Conservation (phyloP, 805 yeast species). For the Kuraishia capsulata region DNA sequence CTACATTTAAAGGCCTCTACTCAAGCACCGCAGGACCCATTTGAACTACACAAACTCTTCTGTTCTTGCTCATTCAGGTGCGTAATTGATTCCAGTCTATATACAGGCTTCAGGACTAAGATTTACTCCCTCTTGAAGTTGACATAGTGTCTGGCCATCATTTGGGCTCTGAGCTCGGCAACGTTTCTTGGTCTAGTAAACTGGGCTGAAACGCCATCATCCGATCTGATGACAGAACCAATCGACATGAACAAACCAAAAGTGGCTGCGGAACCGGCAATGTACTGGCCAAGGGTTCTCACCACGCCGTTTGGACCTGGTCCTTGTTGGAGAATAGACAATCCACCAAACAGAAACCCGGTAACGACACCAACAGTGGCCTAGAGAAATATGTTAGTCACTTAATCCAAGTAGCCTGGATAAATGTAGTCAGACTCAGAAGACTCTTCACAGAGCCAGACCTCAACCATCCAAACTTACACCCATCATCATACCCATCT, state of each 20-base stretch:
- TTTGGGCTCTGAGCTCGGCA: constrained; percentile 29
- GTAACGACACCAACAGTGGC: constrained; percentile 86
- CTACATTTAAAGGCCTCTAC: too few relatives aligned
- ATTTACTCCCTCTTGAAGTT: not conserved
- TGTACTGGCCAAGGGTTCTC: constrained; percentile 94
- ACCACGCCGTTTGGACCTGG: constrained; percentile 98
- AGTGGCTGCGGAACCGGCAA: constrained; percentile 93
- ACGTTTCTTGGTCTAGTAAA: constrained; percentile 18
- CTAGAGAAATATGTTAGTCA: constrained; percentile 12
- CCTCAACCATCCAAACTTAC: constrained; percentile 22
- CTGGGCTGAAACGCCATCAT: constrained; percentile 14
- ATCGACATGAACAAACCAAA: constrained; percentile 95
- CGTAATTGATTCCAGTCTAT: too few relatives aligned
- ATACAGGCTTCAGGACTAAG: not conserved
- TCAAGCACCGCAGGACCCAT: not conserved
- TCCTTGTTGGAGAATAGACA: constrained; percentile 83
- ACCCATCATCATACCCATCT: constrained; percentile 98
- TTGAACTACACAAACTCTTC: too few relatives aligned
- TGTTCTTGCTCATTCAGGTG: too few relatives aligned
- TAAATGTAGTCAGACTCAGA: not conserved
- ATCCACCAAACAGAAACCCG: constrained; percentile 91
- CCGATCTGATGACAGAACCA: constrained; percentile 83
- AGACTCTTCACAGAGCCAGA: not conserved
- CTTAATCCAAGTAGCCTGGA: not conserved
- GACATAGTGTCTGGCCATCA: constrained; percentile 28